Conservation (phyloP, 257 asterid genomes). For the Asclepias syriaca region DNA sequence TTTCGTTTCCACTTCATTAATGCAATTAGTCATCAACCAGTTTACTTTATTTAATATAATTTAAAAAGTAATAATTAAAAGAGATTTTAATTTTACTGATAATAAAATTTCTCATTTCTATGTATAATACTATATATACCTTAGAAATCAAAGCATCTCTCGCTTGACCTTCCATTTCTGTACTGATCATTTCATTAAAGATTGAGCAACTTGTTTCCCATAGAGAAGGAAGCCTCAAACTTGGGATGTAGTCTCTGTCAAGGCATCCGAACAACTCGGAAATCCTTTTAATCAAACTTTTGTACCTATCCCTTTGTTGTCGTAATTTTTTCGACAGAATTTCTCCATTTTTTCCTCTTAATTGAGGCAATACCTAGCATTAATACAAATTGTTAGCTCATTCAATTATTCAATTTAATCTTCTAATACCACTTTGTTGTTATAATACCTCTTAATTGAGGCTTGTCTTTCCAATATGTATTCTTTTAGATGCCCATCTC, state of each 20-base stretch:
- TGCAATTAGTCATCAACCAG: too few species aligned
- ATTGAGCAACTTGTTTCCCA: slow-evolving; percentile 22
- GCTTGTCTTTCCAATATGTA: too few species aligned
- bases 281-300: slow-evolving; percentile 23
- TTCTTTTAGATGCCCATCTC: too few species aligned
- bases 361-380: slow-evolving; percentile 26
- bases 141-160: slow-evolving; percentile 33
- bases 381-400: too few species aligned
- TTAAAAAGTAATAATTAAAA: too few species aligned
- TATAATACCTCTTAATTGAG: too few species aligned
- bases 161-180: slow-evolving; percentile 34
- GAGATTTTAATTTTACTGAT: too few species aligned
- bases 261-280: slow-evolving; percentile 19
- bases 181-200: slow-evolving; percentile 28
- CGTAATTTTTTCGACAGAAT: slow-evolving; percentile 24
- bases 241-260: too few species aligned
- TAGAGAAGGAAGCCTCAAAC: slow-evolving; percentile 8
- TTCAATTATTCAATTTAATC: too few species aligned
- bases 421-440: too few species aligned
- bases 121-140: slow-evolving; percentile 13
- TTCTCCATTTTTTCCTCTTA: slow-evolving; percentile 24
- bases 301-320: slow-evolving; percentile 32
- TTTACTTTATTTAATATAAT: too few species aligned
- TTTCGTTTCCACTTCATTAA: slow-evolving; percentile 36
- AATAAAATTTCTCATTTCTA: too few species aligned